Conservation (phyloP, 768 basidiomycete species). For the Rhodotorula graminis region DNA sequence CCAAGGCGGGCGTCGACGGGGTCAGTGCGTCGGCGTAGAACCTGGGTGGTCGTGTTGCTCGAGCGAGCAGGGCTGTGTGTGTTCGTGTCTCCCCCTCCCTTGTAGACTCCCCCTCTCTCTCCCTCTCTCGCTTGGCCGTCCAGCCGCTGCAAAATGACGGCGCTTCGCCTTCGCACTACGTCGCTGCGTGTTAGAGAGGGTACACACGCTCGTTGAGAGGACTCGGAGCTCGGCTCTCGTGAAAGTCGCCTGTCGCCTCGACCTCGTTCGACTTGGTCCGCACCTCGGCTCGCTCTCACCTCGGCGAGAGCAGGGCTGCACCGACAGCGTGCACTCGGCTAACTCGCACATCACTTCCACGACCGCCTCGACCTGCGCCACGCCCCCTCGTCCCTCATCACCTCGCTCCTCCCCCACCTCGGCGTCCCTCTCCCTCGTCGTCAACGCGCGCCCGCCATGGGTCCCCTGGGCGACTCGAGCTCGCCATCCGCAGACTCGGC, state of each 20-base stretch:
- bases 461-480: no score
- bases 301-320: no score
- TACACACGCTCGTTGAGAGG: no score
- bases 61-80: not conserved
- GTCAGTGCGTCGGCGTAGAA: not conserved
- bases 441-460: not conserved
- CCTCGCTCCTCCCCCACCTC: not conserved
- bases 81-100: not conserved
- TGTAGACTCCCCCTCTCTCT: not conserved
- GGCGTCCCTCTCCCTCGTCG: not conserved
- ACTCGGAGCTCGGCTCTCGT: no score
- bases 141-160: not conserved
- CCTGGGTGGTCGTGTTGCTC: not conserved
- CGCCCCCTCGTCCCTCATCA: not conserved
- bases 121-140: not conserved
- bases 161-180: not conserved
- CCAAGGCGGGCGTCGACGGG: constrained; percentile 25
- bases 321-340: no score
- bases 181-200: no score
- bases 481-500: not conserved
- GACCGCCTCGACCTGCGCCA: not conserved
- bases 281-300: no score
- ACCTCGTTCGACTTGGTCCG: no score
- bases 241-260: no score
- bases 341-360: no score